Evolutionary conservation across 2,329 filamentous ascomycete species (phyloP), one percentile per base, ranked within the genome.

Genomic region (Sclerotinia nivalis): DNA sequence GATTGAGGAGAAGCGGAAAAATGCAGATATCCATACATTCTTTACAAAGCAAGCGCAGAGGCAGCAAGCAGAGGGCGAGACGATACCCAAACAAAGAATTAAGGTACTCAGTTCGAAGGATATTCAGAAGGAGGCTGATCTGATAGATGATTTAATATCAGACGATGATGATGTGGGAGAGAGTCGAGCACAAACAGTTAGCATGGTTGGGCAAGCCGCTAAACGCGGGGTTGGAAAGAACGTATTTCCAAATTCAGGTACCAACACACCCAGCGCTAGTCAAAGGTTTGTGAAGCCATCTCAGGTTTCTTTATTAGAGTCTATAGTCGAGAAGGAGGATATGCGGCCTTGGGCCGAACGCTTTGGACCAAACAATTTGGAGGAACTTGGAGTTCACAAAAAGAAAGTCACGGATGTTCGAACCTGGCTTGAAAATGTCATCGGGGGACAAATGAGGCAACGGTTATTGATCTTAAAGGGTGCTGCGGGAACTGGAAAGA

Each of bases 361-460:
- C 74, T 98, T 93, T 79, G 89, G 87, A 2, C 95, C 95, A 0
- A 76, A 79, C 3, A 91, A 87, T 74, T 79, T 97, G 18, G 89
- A 93, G 22, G 95, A 98, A 81, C 83, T 99, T 59, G 95, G 91
- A 0, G 95, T 99, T 25, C 94, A 99, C 80, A 97, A 96, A 83
- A 96, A 88, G 76, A 99, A 99, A 80, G 92, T 98, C 8, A 82
- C 88, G 2, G 94, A 98, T 80, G 94, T 98, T 59, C 87, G 89
- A 70, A 85, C 82, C 70, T 98, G 96, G 94, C 82, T 99, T 47
- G 88, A 91, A 56, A 87, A 90, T 77, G 92, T 93, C 25, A 86
- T 93, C 72, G 79, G 81, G 37, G 91, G 92, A 22, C 83, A 83
- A 50, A 81, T 87, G 79, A 84, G 87, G 71, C 89, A 97, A 83